Evolutionary conservation across 139 green algal genomes (phyloP).

Genomic region (Spirogloea muscicola): DNA sequence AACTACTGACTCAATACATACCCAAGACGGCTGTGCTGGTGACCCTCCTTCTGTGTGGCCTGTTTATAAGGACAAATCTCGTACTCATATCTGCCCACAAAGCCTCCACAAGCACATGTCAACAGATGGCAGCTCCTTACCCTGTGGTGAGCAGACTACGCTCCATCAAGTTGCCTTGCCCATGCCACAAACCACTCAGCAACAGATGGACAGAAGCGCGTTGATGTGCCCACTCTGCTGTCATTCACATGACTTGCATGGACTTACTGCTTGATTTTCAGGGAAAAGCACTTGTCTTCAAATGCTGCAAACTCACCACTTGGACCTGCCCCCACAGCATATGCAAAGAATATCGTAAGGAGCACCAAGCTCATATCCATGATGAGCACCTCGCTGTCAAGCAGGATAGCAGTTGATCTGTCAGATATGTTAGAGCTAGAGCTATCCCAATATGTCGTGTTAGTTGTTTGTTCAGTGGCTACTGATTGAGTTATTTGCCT

Average conservation of each 20-base stretch:
- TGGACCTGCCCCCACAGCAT: constrained; percentile 7
- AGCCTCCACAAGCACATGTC: constrained; percentile 10
- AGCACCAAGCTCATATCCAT: too few species aligned
- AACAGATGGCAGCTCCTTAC: background rate
- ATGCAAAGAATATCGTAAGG: background rate
- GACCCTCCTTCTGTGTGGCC: constrained; percentile 43
- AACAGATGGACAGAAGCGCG: background rate
- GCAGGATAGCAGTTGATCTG: too few species aligned
- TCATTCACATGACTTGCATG: too few species aligned
- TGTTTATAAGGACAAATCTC: constrained; percentile 46
- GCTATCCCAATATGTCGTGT: too few species aligned
- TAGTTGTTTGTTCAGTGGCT: too few species aligned
- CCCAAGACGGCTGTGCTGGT: constrained; percentile 36
- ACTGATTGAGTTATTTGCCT: too few species aligned
- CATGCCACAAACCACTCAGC: too few species aligned
- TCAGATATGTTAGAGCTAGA: too few species aligned
- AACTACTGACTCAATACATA: constrained; percentile 3
- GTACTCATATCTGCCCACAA: constrained; percentile 38
- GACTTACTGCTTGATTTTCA: constrained; percentile 27
- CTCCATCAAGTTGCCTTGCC: too few species aligned
- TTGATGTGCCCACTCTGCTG: background rate
- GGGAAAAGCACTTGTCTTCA: constrained; percentile 32
- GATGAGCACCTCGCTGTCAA: too few species aligned
- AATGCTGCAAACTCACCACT: constrained; percentile 38
- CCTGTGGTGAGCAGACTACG: too few species aligned